Evolutionary conservation across 768 basidiomycete species (phyloP).

Genomic region (Mycena amicta): DNA sequence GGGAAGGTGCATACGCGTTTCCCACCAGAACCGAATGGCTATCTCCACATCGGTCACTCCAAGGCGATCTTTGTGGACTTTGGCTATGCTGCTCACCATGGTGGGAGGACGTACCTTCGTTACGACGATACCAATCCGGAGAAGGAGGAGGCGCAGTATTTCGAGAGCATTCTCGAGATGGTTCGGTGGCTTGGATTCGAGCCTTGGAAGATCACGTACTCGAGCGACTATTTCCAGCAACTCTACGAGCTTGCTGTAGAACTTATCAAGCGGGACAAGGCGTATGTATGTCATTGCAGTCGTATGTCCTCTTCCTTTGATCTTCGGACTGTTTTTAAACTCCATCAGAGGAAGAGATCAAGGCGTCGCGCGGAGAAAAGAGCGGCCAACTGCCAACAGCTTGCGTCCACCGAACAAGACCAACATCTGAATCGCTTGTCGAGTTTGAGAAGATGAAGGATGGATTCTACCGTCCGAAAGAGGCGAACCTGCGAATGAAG

Average conservation of each 20-base stretch:
- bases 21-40: conserved; percentile 98
- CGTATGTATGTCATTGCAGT: conserved; percentile 94
- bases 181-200: conserved; percentile 97
- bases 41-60: conserved; percentile 93
- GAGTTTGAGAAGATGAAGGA: conserved; percentile 94
- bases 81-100: conserved; percentile 94
- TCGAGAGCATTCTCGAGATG: conserved; percentile 94
- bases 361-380: conserved; percentile 83
- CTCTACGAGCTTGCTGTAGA: conserved; percentile 87
- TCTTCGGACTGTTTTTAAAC: conserved; percentile 6
- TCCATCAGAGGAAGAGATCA: conserved; percentile 84
- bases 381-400: conserved; percentile 72
- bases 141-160: conserved; percentile 94
- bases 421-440: conserved; percentile 80
- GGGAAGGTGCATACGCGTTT: conserved; percentile 93
- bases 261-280: conserved; percentile 86
- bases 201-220: conserved; percentile 99
- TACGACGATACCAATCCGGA: conserved; percentile 99
- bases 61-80: conserved; percentile 99
- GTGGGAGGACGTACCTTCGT: conserved; percentile 91
- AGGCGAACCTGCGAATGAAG: conserved; percentile 96
- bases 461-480: conserved; percentile 88
- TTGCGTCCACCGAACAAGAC: conserved; percentile 85
- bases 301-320: conserved; percentile 54
- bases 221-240: conserved; percentile 92